Evolutionary conservation across 2,329 filamentous ascomycete species (phyloP), one percentile per base, ranked within the genome.

Genomic region (Shiraia sp.): DNA sequence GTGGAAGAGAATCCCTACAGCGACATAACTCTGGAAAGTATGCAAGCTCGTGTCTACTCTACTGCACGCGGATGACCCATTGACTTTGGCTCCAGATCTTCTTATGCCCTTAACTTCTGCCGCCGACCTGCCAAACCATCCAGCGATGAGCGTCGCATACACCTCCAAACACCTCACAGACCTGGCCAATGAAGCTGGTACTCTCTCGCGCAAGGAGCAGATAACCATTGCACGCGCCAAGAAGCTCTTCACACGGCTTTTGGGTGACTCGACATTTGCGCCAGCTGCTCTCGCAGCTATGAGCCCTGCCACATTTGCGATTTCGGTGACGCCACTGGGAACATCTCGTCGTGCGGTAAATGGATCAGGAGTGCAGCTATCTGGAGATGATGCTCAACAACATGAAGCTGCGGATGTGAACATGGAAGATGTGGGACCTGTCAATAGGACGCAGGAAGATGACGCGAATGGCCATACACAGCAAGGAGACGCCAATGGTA

Each of bases 131-230:
- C 80, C 87, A 10, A 79, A 78, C 41, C 88, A 93, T 63, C 85
- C 87, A 36, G 86, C 86, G 16, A 75, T 91, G 28, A 88, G 86
- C 46, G 78, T 83, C 53, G 83, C 88, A 0, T 93, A 90, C 64
- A 85, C 79, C 10, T 88, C 86, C 35, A 84, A 81, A 53, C 87
- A 86, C 9, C 77, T 93, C 13, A 84, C 81, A 35, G 81, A 88
- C 50, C 79, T 95, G 40, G 81, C 85, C 13, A 76, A 77, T 31
- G 84, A 91, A 68, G 85, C 83, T 40, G 79, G 82, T 51, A 77
- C 80, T 42, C 85, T 88, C 54, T 82, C 89, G 74, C 82, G 88
- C 42, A 86, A 86, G 61, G 89, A 93, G 63, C 87, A 87, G 49
- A 75, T 76, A 17, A 83, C 84, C 4, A 72, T 92, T 9, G 88